Evolutionary conservation across 495 filamentous ascomycete genomes (phyloP).

Genomic region (Annulohypoxylon bovei): DNA sequence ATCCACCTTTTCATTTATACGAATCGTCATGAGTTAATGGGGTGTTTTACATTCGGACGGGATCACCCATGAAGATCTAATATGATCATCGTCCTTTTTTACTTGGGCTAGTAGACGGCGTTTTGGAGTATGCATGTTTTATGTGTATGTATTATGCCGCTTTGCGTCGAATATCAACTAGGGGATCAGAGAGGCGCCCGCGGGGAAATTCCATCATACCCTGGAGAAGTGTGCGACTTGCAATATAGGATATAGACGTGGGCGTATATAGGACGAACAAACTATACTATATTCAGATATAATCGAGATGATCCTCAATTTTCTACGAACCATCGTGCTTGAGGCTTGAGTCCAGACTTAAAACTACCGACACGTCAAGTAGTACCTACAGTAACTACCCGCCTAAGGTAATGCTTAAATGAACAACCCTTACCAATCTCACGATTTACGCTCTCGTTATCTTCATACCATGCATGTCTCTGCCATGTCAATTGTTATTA

Average conservation of each 20-base stretch:
- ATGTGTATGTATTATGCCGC: not conserved
- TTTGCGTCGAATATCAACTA: not conserved
- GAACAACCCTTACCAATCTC: not conserved
- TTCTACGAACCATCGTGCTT: not conserved
- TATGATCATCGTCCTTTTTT: not conserved
- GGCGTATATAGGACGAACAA: not conserved
- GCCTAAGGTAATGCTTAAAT: not conserved
- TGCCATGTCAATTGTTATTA: not conserved
- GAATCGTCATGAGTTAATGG: conserved; percentile 2
- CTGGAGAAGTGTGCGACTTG: not conserved
- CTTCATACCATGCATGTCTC: not conserved
- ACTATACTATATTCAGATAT: not conserved
- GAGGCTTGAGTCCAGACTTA: not conserved
- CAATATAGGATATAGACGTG: not conserved
- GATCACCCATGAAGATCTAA: conserved; percentile 4
- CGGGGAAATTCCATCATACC: not conserved
- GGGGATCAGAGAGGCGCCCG: not conserved
- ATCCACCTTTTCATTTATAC: not conserved
- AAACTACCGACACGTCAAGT: not conserved
- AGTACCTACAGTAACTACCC: not conserved
- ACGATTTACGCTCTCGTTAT: not conserved
- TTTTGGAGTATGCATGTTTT: conserved; percentile 2
- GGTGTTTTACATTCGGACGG: not conserved
- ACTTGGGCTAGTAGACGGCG: not conserved
- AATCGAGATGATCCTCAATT: not conserved